Base-by-base conservation (phyloP, 2,329 filamentous ascomycete species). In the Cyanodermella asteris region DNA sequence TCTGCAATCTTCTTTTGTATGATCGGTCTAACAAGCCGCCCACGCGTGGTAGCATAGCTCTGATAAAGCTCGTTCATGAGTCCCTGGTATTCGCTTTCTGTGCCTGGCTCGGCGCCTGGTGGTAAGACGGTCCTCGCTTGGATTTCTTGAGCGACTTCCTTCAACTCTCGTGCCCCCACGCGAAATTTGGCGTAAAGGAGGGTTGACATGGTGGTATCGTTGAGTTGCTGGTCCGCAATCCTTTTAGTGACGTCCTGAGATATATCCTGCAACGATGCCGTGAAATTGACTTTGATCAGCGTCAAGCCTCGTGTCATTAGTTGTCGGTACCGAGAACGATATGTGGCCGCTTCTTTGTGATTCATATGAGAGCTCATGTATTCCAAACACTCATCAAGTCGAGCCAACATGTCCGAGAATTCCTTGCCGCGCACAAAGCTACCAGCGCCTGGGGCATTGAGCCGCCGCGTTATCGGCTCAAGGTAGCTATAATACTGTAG, bases 401-500 rank as follows among this genome's bases (percentile, higher is more conserved):
- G 84, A 23, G 66, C 62, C 24, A 97, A 55, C 59, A 94, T 90
- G 26, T 91, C 77, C 3, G 74, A 70, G 41, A 94, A 93, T 22
- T 76, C 74, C 25, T 73, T 70, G 28, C 73, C 72, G 22, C 82
- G 74, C 10, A 93, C 82, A 28, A 91, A 59, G 29, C 73, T 80
- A 24, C 77, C 72, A 12, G 84, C 82, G 1, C 82, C 81, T 0
- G 87, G 82, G 1, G 82, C 82, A 53, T 94, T 94, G 29, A 97
- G 64, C 9, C 81, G 66, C 28, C 82, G 65, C 1, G 81, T 91
- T 31, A 84, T 81, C 23, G 73, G 81, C 34, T 97, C 87, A 5
- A 97, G 61, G 42, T 91, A 93, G 12, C 75, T 68, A 46, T 97
- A 97, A 49, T 91, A 93, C 42, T 82, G 72, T n/a, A 93, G 56